Percentiles rank a stretch among this genome's conserved stretches.
Evolutionary conservation across 805 yeast species (phyloP).

Genomic region (Clavispora fructus): DNA sequence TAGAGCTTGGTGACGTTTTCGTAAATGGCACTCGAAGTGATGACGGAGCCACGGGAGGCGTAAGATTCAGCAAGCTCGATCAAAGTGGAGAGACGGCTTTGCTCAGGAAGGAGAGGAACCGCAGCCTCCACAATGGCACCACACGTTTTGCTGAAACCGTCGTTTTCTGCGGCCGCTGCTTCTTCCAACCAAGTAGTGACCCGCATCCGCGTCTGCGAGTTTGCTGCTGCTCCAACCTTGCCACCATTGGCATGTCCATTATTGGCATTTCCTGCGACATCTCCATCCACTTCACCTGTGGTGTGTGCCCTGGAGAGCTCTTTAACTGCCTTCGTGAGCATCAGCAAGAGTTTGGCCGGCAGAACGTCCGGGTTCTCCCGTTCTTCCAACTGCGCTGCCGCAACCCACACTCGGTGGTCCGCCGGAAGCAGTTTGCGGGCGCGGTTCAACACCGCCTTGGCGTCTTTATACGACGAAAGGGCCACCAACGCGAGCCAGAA

Average conservation of each 20-base stretch:
- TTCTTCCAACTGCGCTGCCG: constrained; percentile 63
- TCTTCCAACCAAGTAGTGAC: constrained; percentile 50
- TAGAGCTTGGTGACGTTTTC: constrained; percentile 39
- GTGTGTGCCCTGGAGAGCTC: constrained; percentile 22
- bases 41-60: constrained; percentile 1
- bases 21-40: constrained; percentile 44
- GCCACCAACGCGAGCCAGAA: constrained; percentile 61
- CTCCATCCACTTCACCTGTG: too few relatives aligned
- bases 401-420: constrained; percentile 50
- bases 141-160: constrained; percentile 43
- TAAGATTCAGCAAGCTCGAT: constrained; percentile 30
- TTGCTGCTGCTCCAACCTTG: too few relatives aligned
- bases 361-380: constrained; percentile 41
- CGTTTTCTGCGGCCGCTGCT: constrained; percentile 50
- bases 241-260: too few relatives aligned
- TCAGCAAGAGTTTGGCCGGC: constrained; percentile 41
- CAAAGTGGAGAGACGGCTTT: constrained; percentile 7
- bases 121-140: constrained; percentile 47
- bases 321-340: constrained; percentile 46
- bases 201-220: too few relatives aligned
- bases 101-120: constrained; percentile 24
- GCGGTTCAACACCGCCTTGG: constrained; percentile 48
- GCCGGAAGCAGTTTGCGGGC: constrained; percentile 48
- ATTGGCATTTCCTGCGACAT: too few relatives aligned
- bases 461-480: constrained; percentile 40